Conservation (phyloP, 352 stramenopile species). For the Lagenidium giganteum region DNA sequence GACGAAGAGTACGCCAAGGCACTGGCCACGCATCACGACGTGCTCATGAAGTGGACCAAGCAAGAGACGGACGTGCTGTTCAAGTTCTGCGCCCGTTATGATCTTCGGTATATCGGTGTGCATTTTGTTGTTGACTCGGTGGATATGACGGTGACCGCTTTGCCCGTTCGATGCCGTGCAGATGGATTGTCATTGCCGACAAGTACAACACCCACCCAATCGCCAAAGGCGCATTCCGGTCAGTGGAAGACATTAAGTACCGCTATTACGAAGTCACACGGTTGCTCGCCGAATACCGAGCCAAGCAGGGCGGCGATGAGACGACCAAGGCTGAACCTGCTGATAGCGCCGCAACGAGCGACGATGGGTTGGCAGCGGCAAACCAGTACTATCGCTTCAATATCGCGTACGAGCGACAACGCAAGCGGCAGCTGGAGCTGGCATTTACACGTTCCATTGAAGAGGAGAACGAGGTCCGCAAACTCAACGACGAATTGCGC, state of each 20-base stretch:
- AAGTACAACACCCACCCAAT: conserved; percentile 44
- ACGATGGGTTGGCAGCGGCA: conserved; percentile 2
- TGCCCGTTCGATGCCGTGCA: too few relatives aligned
- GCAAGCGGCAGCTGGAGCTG: conserved; percentile 62
- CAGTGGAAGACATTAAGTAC: conserved; percentile 70
- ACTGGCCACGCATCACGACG: conserved; percentile 33
- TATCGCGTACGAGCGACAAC: conserved; percentile 63
- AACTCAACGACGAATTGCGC: conserved; percentile 49
- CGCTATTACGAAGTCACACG: conserved; percentile 58
- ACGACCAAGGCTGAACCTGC: not conserved
- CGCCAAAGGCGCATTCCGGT: conserved; percentile 25
- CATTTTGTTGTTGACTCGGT: not conserved
- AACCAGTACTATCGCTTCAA: conserved; percentile 50
- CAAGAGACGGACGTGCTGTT: conserved; percentile 56
- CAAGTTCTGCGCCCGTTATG: conserved; percentile 40
- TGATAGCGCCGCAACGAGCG: not conserved
- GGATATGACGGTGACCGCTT: too few relatives aligned
- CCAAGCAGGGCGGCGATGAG: conserved; percentile 15
- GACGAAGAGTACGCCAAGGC: conserved; percentile 45
- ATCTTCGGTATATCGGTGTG: conserved; percentile 25
- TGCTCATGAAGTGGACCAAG: conserved; percentile 55
- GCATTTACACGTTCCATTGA: conserved; percentile 54
- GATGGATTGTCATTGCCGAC: conserved; percentile 59
- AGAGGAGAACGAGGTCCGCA: conserved; percentile 60
- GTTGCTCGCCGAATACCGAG: conserved; percentile 34